Conservation (phyloP, 495 filamentous ascomycete species). For the Lepraria neglecta region DNA sequence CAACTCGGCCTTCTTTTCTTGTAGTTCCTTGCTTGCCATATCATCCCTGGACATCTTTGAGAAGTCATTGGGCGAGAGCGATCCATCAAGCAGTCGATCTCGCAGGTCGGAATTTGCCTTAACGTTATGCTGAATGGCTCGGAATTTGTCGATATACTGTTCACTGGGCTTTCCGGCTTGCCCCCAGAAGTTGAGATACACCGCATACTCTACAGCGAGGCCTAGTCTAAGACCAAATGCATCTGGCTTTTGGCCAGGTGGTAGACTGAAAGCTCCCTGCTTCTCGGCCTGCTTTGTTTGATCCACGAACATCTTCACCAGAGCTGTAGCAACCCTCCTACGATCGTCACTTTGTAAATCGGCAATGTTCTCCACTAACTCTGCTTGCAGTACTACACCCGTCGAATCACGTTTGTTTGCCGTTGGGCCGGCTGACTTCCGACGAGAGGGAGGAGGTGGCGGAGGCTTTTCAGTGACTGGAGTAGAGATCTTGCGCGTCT, state of each 20-base stretch:
- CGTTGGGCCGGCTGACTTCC: slow-evolving; percentile 35
- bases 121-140: slow-evolving; percentile 69
- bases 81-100: slow-evolving; percentile 63
- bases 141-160: slow-evolving; percentile 51
- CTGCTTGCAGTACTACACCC: slow-evolving; percentile 27
- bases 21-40: slow-evolving; percentile 84
- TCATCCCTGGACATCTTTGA: slow-evolving; percentile 80
- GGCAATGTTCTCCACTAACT: slow-evolving; percentile 34
- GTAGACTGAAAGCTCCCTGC: slow-evolving; percentile 45
- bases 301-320: slow-evolving; percentile 50
- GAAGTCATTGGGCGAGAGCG: slow-evolving; percentile 62
- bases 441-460: slow-evolving; percentile 27
- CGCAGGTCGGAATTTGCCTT: slow-evolving; percentile 77
- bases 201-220: slow-evolving; percentile 68
- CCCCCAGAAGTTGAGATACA: slow-evolving; percentile 52
- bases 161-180: slow-evolving; percentile 45
- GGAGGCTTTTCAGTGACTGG: slow-evolving; percentile 24
- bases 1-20: slow-evolving; percentile 67
- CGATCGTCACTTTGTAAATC: slow-evolving; percentile 46
- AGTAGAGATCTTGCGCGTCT: slow-evolving; percentile 47
- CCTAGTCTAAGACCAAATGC: slow-evolving; percentile 51
- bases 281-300: slow-evolving; percentile 47
- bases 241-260: slow-evolving; percentile 46
- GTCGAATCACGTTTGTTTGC: slow-evolving; percentile 30
- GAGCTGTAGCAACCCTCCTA: slow-evolving; percentile 43